Evolutionary conservation across 345 rosid species (phyloP).

Genomic region (Camelina sativa): DNA sequence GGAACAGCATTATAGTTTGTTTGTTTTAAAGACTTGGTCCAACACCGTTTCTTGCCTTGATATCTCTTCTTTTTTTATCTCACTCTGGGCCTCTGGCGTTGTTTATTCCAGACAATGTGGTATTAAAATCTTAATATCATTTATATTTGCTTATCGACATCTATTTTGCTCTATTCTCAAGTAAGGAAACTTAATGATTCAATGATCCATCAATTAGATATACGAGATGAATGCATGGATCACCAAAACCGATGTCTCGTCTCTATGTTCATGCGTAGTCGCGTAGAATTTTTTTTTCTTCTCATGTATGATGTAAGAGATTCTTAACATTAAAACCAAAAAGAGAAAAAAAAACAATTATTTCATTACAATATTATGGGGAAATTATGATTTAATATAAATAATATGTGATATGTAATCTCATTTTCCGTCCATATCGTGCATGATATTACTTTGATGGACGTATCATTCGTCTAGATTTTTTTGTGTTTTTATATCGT

Average conservation of each 20-base stretch:
- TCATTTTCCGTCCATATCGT: neutral
- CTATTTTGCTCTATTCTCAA: neutral
- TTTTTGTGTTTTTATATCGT: neutral
- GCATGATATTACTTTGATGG: neutral
- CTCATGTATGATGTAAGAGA: neutral
- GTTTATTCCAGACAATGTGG: neutral
- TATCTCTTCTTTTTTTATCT: neutral
- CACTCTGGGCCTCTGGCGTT: neutral
- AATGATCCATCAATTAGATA: neutral
- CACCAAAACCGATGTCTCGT: neutral
- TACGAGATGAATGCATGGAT: neutral
- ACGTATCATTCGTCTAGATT: too few species aligned
- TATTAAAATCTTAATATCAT: neutral
- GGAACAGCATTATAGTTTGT: neutral
- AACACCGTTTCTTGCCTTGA: neutral
- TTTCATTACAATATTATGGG: neutral
- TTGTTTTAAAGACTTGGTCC: neutral
- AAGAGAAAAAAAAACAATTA: too few species aligned
- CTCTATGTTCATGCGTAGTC: neutral
- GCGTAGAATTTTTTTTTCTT: neutral
- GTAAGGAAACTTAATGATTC: neutral
- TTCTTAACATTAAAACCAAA: too few species aligned
- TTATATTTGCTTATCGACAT: neutral
- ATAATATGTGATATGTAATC: neutral
- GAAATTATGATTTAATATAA: neutral